Evolutionary conservation across 495 filamentous ascomycete genomes (phyloP).

Genomic region (Penicillium robsamsonii): DNA sequence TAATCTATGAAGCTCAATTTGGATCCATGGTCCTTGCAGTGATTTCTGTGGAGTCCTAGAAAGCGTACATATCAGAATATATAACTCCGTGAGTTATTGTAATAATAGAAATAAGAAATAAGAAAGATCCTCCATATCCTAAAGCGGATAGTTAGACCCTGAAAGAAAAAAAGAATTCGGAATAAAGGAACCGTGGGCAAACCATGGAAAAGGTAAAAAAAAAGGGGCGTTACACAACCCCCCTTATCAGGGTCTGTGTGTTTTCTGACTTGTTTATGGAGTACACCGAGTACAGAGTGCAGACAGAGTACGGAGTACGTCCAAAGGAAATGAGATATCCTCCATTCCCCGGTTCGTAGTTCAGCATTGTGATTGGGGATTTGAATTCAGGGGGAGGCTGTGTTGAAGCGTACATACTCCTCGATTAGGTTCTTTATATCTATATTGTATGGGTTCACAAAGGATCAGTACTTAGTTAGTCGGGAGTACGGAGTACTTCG

Average conservation of each 20-base stretch:
- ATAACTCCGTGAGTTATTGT: too few relatives aligned
- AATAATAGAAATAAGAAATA: slow-evolving; percentile 9
- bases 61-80: too few relatives aligned
- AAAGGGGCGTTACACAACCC: slow-evolving; percentile 10
- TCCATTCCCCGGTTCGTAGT: slow-evolving; percentile 21
- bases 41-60: background rate
- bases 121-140: slow-evolving; percentile 11
- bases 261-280: background rate
- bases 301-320: too few relatives aligned
- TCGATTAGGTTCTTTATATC: background rate
- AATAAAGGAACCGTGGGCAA: background rate
- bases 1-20: slow-evolving; percentile 8
- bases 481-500: background rate
- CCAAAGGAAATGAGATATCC: slow-evolving; percentile 7
- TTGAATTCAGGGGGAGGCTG: slow-evolving; percentile 34
- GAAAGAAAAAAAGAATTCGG: slow-evolving; percentile 17
- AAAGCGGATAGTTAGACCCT: slow-evolving; percentile 24
- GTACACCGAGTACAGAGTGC: background rate
- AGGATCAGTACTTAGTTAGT: too few relatives aligned
- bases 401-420: slow-evolving; percentile 18
- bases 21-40: slow-evolving; percentile 18
- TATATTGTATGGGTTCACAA: too few relatives aligned
- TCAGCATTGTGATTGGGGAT: slow-evolving; percentile 11
- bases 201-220: slow-evolving; percentile 3
- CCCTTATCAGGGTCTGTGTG: slow-evolving; percentile 22